Base-by-base conservation (phyloP, 768 basidiomycete genomes). In the Paxillus involutus region DNA sequence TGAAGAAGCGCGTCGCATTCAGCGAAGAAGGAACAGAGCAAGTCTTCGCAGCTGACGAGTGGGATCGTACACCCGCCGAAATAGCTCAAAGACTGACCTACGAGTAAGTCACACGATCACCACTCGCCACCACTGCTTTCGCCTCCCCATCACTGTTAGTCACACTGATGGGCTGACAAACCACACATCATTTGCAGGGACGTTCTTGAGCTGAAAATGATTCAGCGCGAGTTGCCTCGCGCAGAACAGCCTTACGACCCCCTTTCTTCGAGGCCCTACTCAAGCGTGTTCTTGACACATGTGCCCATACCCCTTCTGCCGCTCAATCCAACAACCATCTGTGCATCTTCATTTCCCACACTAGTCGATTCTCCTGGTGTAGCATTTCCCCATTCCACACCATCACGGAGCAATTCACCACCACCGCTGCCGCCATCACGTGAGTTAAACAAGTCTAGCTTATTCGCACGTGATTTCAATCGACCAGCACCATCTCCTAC, bases 41-140 rank as follows among this genome's bases (percentile, higher is more conserved):
- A 64, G 73, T 90, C 10, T 79, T 79, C 63, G 67, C 77, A 30
- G 89, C 86, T 3, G 89, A 91, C 65, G 86, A 88, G 52, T 90
- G 89, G 89, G 89, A 91, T 66, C 78, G 89, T 14, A 88, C 86
- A 1, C 88, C 89, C 3, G 77, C 78, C 2, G 84, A 87, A 39
- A 82, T 86, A 24, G 79, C 85, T 6, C 76, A 77, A 32, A 79
- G 76, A 55, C 71, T 90, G 59, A 78, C 81, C 3, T 90, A 88
- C 63, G 78, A 84, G 86, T 89, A 65, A 78, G 86, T 80, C 30
- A 47, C 47, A 46, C 52, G 42, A 53, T 8, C 42, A 30, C 16
- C 4, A 3, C 17, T 16, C n/a, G 10, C 14, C 12, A 1, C 24
- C 26, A 24, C 16, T 29, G 37, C 32, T n/a, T 41, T 44, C 41